A percentile compares a stretch with the other conserved stretches of the same genome.
Evolutionary conservation across 768 basidiomycete species (phyloP).

Genomic region (Boletales sp.): DNA sequence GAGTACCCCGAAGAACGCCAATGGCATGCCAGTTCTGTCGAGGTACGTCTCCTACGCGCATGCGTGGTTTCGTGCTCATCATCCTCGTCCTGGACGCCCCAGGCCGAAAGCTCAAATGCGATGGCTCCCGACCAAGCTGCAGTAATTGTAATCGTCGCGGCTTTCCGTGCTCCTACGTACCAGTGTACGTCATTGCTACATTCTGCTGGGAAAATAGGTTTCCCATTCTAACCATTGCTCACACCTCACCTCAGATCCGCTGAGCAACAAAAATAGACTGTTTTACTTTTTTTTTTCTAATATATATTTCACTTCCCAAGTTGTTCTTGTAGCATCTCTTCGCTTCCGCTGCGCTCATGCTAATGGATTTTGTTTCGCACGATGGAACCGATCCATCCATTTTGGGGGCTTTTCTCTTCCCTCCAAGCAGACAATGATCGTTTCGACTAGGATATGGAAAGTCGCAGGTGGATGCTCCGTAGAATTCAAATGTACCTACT

Average conservation of each 20-base stretch:
- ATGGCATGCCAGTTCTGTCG: constrained; percentile 79
- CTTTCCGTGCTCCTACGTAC: constrained; percentile 55
- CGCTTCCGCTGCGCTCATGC: constrained; percentile 17
- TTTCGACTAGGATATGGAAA: constrained; percentile 8
- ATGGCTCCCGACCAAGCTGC: constrained; percentile 61
- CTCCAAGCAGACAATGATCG: neutral
- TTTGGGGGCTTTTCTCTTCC: constrained; percentile 4
- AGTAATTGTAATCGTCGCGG: constrained; percentile 61
- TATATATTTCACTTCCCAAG: neutral
- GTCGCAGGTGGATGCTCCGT: constrained; percentile 7
- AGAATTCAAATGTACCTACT: constrained; percentile 19
- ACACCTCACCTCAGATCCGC: constrained; percentile 17
- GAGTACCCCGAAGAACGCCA: constrained; percentile 46
- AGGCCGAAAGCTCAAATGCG: constrained; percentile 75
- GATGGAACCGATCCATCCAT: constrained; percentile 13
- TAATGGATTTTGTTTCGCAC: constrained; percentile 20
- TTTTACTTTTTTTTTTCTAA: neutral
- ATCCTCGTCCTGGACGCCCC: neutral
- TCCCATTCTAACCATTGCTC: constrained; percentile 5
- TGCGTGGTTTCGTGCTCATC: neutral
- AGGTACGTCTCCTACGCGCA: constrained; percentile 34
- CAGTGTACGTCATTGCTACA: constrained; percentile 52
- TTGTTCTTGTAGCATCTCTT: constrained; percentile 15
- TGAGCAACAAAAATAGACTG: constrained; percentile 31
- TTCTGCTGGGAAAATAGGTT: constrained; percentile 4